These are phyloP conservation scores for Pinus tabuliformis DNA, from an alignment of 75 land plant genomes.

Conservation along the genomic window DNA sequence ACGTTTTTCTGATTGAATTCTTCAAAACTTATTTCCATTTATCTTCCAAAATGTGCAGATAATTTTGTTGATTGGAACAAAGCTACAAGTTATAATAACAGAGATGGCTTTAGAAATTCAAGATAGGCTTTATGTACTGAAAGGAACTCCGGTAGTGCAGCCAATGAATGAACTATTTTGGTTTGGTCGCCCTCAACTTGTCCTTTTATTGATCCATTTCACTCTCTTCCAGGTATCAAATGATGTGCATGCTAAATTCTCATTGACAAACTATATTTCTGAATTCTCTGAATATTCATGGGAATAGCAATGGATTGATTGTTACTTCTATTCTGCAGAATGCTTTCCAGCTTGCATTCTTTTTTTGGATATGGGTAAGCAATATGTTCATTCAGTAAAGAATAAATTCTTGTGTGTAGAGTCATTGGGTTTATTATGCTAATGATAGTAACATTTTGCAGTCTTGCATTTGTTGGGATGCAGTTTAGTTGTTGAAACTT, in stretches of 20 bases:
- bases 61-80: constrained; percentile 62
- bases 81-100: constrained; percentile 71
- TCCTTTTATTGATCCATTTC: constrained; percentile 58
- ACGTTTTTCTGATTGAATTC: constrained; percentile 8
- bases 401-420: too few relatives aligned
- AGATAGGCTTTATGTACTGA: constrained; percentile 41
- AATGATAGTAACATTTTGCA: too few relatives aligned
- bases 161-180: constrained; percentile 69
- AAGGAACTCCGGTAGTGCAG: constrained; percentile 46
- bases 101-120: constrained; percentile 51
- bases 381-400: too few relatives aligned
- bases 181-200: constrained; percentile 51
- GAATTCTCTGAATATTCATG: neutral
- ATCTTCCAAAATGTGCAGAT: constrained; percentile 30
- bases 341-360: constrained; percentile 47
- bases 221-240: constrained; percentile 59
- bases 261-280: neutral
- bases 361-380: constrained; percentile 45
- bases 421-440: too few relatives aligned
- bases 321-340: constrained; percentile 17
- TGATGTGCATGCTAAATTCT: neutral
- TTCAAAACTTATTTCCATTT: neutral
- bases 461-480: too few relatives aligned
- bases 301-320: neutral
- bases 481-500: too few relatives aligned